Evolutionary conservation across 805 yeast species (phyloP).

Genomic region (Yamadazyma endophytica): DNA sequence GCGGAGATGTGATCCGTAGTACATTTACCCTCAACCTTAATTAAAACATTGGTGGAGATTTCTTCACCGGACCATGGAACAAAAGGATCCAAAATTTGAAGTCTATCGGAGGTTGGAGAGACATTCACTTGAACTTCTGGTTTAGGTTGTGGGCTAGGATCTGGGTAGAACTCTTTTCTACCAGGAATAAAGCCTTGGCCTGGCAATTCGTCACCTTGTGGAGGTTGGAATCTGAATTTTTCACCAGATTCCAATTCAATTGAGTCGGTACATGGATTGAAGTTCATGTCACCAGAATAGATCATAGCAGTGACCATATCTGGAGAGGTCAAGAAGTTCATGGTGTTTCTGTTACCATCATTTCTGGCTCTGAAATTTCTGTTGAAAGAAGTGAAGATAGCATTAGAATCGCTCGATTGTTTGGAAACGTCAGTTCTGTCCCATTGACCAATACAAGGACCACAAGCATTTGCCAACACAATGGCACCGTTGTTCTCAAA

Average conservation of each 20-base stretch:
- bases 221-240: conserved; percentile 73
- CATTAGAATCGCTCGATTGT: conserved; percentile 64
- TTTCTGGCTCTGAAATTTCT: conserved; percentile 97
- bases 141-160: conserved; percentile 58
- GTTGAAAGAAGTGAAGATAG: conserved; percentile 95
- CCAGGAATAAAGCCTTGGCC: conserved; percentile 71
- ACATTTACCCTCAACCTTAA: conserved; percentile 96
- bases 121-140: conserved; percentile 60
- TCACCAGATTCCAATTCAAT: conserved; percentile 67
- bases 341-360: conserved; percentile 96
- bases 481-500: conserved; percentile 86
- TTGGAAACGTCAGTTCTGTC: conserved; percentile 79
- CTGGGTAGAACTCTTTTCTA: conserved; percentile 72
- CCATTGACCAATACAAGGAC: conserved; percentile 99
- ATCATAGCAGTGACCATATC: conserved; percentile 97
- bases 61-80: conserved; percentile 84
- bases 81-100: conserved; percentile 88
- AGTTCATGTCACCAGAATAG: conserved; percentile 87
- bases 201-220: conserved; percentile 84
- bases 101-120: conserved; percentile 86
- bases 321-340: conserved; percentile 98
- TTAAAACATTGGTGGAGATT: conserved; percentile 64
- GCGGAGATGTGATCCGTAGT: conserved; percentile 98
- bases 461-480: conserved; percentile 96
- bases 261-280: conserved; percentile 88